These are phyloP conservation scores for Leccinum subrobustum DNA, from an alignment of 1,284 basidiomycete genomes.

Conservation along the genomic window DNA sequence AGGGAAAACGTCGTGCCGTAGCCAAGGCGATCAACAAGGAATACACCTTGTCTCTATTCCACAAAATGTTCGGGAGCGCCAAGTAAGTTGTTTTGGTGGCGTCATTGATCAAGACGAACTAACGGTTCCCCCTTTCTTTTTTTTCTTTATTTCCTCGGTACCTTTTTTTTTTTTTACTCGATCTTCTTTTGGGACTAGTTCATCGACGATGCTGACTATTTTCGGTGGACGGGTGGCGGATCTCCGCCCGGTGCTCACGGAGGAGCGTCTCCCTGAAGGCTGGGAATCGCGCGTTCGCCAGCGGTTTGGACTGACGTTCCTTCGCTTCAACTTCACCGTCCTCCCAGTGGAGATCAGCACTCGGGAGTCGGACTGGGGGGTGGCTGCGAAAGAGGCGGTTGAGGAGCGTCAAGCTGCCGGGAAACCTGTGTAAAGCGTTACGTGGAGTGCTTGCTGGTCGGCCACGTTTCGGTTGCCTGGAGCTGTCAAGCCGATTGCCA, in stretches of 20 bases:
- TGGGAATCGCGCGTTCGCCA: constrained; percentile 64
- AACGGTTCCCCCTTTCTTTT: neutral
- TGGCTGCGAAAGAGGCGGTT: constrained; percentile 2
- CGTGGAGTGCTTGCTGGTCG: neutral
- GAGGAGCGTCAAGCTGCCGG: neutral
- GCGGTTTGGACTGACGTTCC: constrained; percentile 58
- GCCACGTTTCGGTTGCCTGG: neutral
- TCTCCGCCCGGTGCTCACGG: constrained; percentile 51
- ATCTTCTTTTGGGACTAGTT: constrained; percentile 7
- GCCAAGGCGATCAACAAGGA: constrained; percentile 52
- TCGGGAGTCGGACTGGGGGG: constrained; percentile 34
- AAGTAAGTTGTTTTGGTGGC: constrained; percentile 48
- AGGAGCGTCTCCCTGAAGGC: constrained; percentile 65
- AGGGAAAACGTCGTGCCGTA: constrained; percentile 57
- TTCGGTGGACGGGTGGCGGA: constrained; percentile 63
- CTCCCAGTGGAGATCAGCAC: constrained; percentile 51
- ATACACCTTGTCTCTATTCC: constrained; percentile 47
- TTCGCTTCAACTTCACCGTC: constrained; percentile 55
- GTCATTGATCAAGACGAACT: neutral
- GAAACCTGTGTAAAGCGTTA: neutral
- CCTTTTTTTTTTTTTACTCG: neutral
- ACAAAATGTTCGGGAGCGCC: constrained; percentile 62
- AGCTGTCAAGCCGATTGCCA: neutral
- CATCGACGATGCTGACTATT: constrained; percentile 39
- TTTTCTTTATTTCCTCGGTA: neutral